Evolutionary conservation across 106 monocot species (phyloP).

Genomic region (Dendrobium chrysotoxum): DNA sequence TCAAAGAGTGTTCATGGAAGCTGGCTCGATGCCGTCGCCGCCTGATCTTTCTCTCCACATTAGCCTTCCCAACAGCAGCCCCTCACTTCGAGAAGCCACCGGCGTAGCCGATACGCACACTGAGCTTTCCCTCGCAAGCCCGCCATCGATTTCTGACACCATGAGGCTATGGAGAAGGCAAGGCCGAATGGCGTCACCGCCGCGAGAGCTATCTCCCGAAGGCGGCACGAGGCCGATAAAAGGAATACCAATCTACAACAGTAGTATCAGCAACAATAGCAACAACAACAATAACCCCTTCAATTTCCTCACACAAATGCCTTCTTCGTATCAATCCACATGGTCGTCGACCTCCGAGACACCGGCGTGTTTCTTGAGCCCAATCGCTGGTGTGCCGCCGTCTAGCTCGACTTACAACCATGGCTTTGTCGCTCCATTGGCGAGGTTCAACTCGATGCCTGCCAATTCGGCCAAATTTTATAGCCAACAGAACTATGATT

Average conservation of each 20-base stretch:
- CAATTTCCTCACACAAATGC: background rate
- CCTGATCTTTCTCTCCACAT: conserved; percentile 29
- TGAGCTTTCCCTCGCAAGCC: conserved; percentile 12
- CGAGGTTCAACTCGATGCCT: background rate
- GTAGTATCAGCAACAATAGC: background rate
- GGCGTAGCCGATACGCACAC: background rate
- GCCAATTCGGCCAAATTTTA: background rate
- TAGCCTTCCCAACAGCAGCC: conserved; percentile 7
- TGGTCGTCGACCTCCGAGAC: background rate
- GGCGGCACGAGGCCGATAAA: conserved; percentile 8
- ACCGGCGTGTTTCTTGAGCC: background rate
- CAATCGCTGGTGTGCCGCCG: background rate
- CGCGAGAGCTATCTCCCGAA: background rate
- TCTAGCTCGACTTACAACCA: background rate
- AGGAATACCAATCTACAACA: conserved; percentile 17
- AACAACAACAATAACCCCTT: background rate
- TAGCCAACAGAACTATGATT: background rate
- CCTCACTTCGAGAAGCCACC: background rate
- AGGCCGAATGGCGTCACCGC: background rate
- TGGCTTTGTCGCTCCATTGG: background rate
- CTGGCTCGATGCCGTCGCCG: background rate
- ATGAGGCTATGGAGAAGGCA: background rate
- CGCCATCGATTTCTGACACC: background rate
- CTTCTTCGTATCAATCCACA: background rate
- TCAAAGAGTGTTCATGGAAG: conserved; percentile 4